Evolutionary conservation across 2,329 filamentous ascomycete species (phyloP).

Genomic region (Fusarium fracticaudum): DNA sequence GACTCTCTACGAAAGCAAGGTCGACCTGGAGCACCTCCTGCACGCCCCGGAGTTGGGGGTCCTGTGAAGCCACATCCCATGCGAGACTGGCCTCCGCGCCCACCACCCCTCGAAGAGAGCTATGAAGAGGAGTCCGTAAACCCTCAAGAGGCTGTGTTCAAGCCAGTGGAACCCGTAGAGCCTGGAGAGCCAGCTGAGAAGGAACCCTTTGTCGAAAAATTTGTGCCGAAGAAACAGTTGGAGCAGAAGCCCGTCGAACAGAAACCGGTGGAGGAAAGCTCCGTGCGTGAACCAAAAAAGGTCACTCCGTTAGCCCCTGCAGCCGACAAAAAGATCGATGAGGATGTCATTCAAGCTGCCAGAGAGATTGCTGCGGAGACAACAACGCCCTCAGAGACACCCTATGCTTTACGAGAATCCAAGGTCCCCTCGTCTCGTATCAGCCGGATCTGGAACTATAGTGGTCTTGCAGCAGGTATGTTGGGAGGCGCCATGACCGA

Average conservation of each 20-base stretch:
- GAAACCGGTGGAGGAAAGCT: not conserved
- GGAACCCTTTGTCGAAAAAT: not conserved
- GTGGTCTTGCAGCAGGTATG: conserved; percentile 93
- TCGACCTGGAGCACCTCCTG: conserved; percentile 6
- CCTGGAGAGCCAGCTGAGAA: not conserved
- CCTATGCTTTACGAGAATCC: conserved; percentile 84
- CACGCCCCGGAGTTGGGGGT: conserved; percentile 18
- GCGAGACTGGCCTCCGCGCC: conserved; percentile 47
- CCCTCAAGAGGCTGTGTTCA: conserved; percentile 5
- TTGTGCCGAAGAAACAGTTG: not conserved
- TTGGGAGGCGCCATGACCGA: conserved; percentile 91
- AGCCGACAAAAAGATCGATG: conserved; percentile 13
- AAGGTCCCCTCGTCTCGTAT: conserved; percentile 88
- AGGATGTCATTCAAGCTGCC: conserved; percentile 37
- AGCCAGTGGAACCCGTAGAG: not conserved
- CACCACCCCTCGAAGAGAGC: conserved; percentile 26
- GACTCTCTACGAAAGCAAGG: conserved; percentile 47
- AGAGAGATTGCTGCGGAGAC: conserved; percentile 39
- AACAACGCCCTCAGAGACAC: conserved; percentile 30
- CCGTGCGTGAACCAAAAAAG: not conserved
- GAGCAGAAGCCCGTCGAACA: not conserved
- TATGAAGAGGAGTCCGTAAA: not conserved
- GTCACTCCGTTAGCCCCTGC: not conserved
- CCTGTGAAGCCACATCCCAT: conserved; percentile 51
- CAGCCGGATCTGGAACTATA: conserved; percentile 92